Evolutionary conservation across 2,329 filamentous ascomycete species (phyloP).

Genomic region (Fusarium ramigenum): DNA sequence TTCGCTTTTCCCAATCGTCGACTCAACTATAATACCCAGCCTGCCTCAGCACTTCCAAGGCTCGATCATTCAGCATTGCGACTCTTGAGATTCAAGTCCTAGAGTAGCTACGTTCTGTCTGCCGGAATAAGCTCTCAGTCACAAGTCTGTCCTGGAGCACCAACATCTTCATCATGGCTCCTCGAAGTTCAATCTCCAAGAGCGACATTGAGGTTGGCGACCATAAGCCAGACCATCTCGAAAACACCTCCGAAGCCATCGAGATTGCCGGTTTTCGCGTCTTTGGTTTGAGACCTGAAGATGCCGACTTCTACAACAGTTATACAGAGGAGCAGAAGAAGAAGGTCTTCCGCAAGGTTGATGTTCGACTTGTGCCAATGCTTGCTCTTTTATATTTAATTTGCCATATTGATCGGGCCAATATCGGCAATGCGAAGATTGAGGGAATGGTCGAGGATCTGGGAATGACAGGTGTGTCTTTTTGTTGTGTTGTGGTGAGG

Average conservation of each 20-base stretch:
- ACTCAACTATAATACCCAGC: constrained; percentile 30
- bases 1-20: constrained; percentile 5
- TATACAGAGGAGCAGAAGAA: constrained; percentile 37
- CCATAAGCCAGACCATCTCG: constrained; percentile 26
- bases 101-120: neutral
- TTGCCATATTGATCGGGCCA: no score
- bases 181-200: constrained; percentile 37
- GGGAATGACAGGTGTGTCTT: constrained; percentile 57
- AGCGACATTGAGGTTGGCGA: constrained; percentile 31
- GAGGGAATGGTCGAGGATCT: constrained; percentile 48
- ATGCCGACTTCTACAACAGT: constrained; percentile 38
- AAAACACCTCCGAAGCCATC: constrained; percentile 26
- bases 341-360: constrained; percentile 44
- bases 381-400: constrained; percentile 55
- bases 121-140: no score
- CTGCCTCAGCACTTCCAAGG: neutral
- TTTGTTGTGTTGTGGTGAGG: neutral
- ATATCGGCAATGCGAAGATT: constrained; percentile 63
- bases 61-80: neutral
- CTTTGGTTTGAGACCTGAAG: constrained; percentile 32
- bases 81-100: neutral
- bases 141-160: neutral
- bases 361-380: constrained; percentile 53
- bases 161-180: constrained; percentile 22
- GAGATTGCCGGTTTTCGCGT: constrained; percentile 36